A percentile compares a stretch with the other conserved stretches of the same genome.
phyloP scores from a whole-genome alignment of 2,329 filamentous ascomycete genomes.

The Fusarium heterosporum region DNA sequence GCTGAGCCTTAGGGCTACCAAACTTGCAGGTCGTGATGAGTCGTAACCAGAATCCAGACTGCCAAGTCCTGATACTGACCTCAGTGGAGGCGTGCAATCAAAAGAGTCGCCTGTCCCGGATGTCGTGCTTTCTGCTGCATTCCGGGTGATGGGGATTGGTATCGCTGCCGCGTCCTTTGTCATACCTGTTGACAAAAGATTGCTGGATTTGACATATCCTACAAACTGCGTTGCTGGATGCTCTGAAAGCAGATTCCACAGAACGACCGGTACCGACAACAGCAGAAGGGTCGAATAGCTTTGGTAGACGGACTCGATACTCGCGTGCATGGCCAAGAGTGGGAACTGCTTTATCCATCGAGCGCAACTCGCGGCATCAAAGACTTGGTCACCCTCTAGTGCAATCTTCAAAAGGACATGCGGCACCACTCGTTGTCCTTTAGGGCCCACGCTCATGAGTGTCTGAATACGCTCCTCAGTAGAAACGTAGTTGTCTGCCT shows the following conservation, averaged over 20 bases:
- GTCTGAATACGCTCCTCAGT: conserved; percentile 43
- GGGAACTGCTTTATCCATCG: conserved; percentile 48
- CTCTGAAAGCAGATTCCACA: conserved; percentile 45
- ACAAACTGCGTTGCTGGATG: conserved; percentile 46
- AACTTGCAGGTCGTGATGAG: conserved; percentile 39
- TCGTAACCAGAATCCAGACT: conserved; percentile 47
- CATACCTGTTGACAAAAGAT: conserved; percentile 33
- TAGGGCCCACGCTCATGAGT: conserved; percentile 36
- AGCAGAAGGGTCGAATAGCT: conserved; percentile 45
- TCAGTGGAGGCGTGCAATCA: conserved; percentile 39
- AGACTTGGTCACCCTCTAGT: conserved; percentile 43
- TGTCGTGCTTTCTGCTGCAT: conserved; percentile 26
- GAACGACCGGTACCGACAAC: conserved; percentile 44
- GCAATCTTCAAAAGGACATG: conserved; percentile 45
- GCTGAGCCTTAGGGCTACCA: conserved; percentile 32
- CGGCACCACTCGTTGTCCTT: conserved; percentile 40
- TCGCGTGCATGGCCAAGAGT: conserved; percentile 44
- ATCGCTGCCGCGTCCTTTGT: conserved; percentile 21
- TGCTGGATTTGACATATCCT: conserved; percentile 45
- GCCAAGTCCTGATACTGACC: conserved; percentile 39
- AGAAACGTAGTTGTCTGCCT: conserved; percentile 35
- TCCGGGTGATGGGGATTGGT: conserved; percentile 43
- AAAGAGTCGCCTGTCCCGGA: conserved; percentile 3
- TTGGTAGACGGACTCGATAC: conserved; percentile 42
- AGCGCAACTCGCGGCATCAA: conserved; percentile 43